These are phyloP conservation scores for Citropsis articulata DNA, from an alignment of 345 rosid species.

Conservation along the genomic window DNA sequence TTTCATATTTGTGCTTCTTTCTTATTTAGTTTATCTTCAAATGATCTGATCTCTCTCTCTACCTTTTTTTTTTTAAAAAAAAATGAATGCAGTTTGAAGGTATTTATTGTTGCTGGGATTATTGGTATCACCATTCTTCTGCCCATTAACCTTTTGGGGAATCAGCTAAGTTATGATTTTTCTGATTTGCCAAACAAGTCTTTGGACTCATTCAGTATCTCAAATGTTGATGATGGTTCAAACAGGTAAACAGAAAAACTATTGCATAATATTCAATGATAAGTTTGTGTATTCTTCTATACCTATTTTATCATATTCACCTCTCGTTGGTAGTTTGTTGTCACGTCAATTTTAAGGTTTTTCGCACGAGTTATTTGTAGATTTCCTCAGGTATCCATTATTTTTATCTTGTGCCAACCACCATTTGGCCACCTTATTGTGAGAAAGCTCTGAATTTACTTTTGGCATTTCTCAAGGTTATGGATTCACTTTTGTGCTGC, in stretches of 20 bases:
- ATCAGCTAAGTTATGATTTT: slow-evolving; percentile 55
- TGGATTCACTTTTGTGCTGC: slow-evolving; percentile 94
- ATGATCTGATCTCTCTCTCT: background rate
- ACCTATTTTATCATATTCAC: background rate
- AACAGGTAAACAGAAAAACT: slow-evolving; percentile 42
- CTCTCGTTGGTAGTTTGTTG: background rate
- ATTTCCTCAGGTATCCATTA: background rate
- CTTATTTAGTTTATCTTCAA: background rate
- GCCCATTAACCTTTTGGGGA: slow-evolving; percentile 79
- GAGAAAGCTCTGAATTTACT: slow-evolving; percentile 26
- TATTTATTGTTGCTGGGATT: slow-evolving; percentile 59
- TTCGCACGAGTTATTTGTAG: background rate
- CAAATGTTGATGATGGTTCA: slow-evolving; percentile 83
- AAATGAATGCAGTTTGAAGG: slow-evolving; percentile 51
- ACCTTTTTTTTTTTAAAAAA: background rate
- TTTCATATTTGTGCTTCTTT: background rate
- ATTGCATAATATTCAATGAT: background rate
- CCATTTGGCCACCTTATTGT: slow-evolving; percentile 8
- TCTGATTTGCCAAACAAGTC: slow-evolving; percentile 61
- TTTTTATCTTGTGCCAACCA: background rate
- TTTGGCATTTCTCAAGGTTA: slow-evolving; percentile 58
- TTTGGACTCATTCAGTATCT: slow-evolving; percentile 77
- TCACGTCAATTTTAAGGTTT: background rate
- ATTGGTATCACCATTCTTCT: slow-evolving; percentile 75
- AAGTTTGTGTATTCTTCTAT: background rate